Evolutionary conservation across 805 yeast species (phyloP), one percentile per base, ranked within the genome.

Genomic region (Kurtzmaniella cleridarum): DNA sequence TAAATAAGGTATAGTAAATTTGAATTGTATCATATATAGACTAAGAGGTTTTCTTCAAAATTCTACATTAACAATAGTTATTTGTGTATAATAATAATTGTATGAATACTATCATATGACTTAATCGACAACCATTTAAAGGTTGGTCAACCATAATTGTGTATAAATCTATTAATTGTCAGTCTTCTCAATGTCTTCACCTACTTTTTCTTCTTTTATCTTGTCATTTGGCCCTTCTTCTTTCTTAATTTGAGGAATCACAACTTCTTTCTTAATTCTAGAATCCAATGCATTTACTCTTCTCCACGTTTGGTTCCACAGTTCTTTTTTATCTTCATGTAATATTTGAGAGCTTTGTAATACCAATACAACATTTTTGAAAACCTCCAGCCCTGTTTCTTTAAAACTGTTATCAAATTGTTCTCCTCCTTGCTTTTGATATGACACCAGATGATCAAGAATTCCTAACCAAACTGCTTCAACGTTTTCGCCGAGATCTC

Each of bases 291-390:
- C 34, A 7, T 54, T 55, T 23, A 68, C 58, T 30, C 48, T 51
- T 12, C 46, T 43, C 71, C 70, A 65, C 0, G 72, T 54, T 3
- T 36, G 35, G 3, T 47, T 43, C 69, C 69, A 66, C 10, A 65
- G 38, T 13, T 55, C 54, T 5, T 41, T 37, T 12, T 50, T 49
- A 5, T 51, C 56, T 12, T 46, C 39, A 1, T 32, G 39, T 35
- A 66, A 53, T 11, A 53, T 48, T 15, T 51, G 57, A 35, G 54
- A 49, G 18, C 47, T 51, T 35, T 59, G 61, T 32, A 68, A 53
- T 1, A 68, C 71, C 32, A 69, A 53, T 13, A 68, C 49, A 69
- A 68, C 62, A 45, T 68, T 69, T 51, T 68, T 68, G 38, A 69
- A 43, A 10, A 66, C 43, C 43, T 69, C 74, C 17, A 50, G 43